Evolutionary conservation across 441 rosid genomes (phyloP).

Genomic region (Viola pubescens): DNA sequence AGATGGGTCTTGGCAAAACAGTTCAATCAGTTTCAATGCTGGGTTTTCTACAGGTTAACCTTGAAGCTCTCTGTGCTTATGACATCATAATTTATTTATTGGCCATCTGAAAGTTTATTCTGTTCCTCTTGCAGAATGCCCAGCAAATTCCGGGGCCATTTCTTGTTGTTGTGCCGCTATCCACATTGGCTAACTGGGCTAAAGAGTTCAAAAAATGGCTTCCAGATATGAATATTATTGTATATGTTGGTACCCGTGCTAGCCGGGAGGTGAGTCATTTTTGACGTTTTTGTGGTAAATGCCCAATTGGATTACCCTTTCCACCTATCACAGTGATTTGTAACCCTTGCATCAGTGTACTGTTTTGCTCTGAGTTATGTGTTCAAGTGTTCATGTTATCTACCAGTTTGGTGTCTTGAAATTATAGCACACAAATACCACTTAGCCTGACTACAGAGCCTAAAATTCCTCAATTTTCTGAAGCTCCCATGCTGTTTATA

Average conservation of each 20-base stretch:
- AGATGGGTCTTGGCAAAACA: constrained; percentile 99
- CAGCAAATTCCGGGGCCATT: constrained; percentile 98
- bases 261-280: constrained; percentile 81
- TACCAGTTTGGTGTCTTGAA: no score
- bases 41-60: constrained; percentile 88
- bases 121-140: constrained; percentile 52
- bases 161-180: constrained; percentile 97
- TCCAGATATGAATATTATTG: constrained; percentile 84
- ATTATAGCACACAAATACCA: no score
- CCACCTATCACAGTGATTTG: background rate
- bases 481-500: no score
- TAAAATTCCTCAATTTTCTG: no score
- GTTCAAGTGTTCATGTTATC: no score
- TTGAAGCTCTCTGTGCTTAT: constrained; percentile 9
- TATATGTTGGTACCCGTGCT: constrained; percentile 97
- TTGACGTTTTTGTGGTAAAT: constrained; percentile 4
- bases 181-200: constrained; percentile 98
- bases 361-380: no score
- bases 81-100: background rate
- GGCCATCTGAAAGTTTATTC: constrained; percentile 8
- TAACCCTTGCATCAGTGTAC: background rate
- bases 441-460: no score
- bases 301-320: background rate
- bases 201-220: constrained; percentile 99
- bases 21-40: constrained; percentile 99